Conservation (phyloP, 371 early-diverging fungal genomes). For the Gilbertella persicaria region DNA sequence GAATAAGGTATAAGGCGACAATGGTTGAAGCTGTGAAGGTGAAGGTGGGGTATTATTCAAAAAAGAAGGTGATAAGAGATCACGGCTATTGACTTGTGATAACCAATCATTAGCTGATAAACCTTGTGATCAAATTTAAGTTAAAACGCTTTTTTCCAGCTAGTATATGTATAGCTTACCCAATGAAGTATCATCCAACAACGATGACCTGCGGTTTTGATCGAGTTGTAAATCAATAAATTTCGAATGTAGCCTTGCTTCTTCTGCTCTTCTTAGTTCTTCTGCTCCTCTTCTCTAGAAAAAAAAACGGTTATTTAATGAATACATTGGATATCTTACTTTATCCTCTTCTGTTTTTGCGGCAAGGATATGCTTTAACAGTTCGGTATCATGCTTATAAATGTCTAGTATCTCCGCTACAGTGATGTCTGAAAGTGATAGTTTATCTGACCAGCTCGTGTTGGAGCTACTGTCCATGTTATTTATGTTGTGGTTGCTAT, state of each 20-base stretch:
- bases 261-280: slow-evolving; percentile 46
- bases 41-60: slow-evolving; percentile 37
- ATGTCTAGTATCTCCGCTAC: slow-evolving; percentile 50
- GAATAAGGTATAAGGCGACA: slow-evolving; percentile 36
- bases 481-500: background rate
- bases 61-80: slow-evolving; percentile 17
- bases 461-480: slow-evolving; percentile 4
- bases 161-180: background rate
- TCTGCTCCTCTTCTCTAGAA: slow-evolving; percentile 48
- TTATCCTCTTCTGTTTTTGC: slow-evolving; percentile 60
- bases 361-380: slow-evolving; percentile 49
- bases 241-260: slow-evolving; percentile 43
- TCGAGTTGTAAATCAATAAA: slow-evolving; percentile 44
- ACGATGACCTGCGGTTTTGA: slow-evolving; percentile 31
- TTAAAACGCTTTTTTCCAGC: background rate
- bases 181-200: slow-evolving; percentile 26
- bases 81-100: slow-evolving; percentile 14
- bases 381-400: slow-evolving; percentile 52
- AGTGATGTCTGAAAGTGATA: slow-evolving; percentile 36
- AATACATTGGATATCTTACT: slow-evolving; percentile 21
- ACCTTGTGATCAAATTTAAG: slow-evolving; percentile 19
- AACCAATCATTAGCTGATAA: slow-evolving; percentile 27
- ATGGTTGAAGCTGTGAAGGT: slow-evolving; percentile 34
- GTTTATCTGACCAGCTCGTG: slow-evolving; percentile 9
- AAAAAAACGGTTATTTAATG: background rate